Percentiles rank a stretch among this genome's conserved stretches.
Evolutionary conservation across 208 protist species (phyloP).

Genomic region (Sergeia podlipaevii): DNA sequence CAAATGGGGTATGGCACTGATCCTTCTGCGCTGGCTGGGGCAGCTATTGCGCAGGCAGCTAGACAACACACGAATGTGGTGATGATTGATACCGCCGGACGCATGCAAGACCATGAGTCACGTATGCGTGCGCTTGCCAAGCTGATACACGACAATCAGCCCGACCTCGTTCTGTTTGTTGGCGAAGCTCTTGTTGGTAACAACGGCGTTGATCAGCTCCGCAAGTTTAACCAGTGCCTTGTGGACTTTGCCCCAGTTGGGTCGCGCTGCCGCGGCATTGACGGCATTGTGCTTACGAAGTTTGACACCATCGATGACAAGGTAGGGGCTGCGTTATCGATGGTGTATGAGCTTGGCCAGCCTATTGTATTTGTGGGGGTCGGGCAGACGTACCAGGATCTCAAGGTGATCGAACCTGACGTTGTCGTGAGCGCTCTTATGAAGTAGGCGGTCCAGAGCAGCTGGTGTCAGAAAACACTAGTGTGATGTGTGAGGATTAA

Average conservation of each 20-base stretch:
- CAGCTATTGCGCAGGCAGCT: constrained; percentile 90
- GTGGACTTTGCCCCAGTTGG: constrained; percentile 85
- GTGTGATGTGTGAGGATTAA: no score
- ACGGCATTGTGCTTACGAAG: constrained; percentile 99
- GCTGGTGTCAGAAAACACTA: not conserved
- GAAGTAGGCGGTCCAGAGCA: constrained; percentile 33
- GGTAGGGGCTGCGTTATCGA: constrained; percentile 98
- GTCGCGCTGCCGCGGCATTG: constrained; percentile 90
- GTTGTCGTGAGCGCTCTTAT: constrained; percentile 95
- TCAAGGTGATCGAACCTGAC: constrained; percentile 95
- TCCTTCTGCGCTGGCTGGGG: constrained; percentile 90
- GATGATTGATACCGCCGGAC: constrained; percentile 99
- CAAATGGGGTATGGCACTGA: constrained; percentile 97
- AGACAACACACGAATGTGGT: constrained; percentile 94
- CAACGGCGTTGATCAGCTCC: constrained; percentile 98
- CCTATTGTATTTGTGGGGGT: constrained; percentile 99
- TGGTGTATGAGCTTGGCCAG: constrained; percentile 98
- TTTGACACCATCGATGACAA: constrained; percentile 99
- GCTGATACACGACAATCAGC: constrained; percentile 96
- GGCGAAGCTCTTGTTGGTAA: constrained; percentile 99
- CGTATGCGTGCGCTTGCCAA: constrained; percentile 98
- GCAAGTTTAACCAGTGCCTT: constrained; percentile 97
- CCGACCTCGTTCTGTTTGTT: constrained; percentile 98
- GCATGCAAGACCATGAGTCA: constrained; percentile 99
- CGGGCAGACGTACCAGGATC: constrained; percentile 98